Conservation (phyloP, 164 flowering plant species). For the Pachysandra terminalis region DNA sequence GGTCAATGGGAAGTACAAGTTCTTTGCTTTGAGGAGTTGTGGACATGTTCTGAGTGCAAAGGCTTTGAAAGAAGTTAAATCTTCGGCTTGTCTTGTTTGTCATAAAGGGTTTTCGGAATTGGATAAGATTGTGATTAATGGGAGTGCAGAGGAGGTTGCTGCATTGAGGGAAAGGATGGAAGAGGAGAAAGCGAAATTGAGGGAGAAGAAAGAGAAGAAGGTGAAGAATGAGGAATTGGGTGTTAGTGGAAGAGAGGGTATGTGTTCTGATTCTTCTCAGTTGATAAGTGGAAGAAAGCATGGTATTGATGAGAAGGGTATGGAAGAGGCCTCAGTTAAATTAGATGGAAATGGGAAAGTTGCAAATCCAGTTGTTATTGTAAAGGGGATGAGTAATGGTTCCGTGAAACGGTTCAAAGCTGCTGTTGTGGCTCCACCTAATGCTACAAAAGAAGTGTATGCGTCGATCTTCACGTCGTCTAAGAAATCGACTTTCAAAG, state of each 20-base stretch:
- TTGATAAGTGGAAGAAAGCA: conserved; percentile 59
- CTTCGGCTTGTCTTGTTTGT: conserved; percentile 70
- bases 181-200: conserved; percentile 51
- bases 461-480: conserved; percentile 94
- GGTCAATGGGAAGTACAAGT: conserved; percentile 86
- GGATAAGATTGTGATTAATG: conserved; percentile 84
- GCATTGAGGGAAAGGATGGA: conserved; percentile 71
- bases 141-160: conserved; percentile 72
- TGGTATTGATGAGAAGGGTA: conserved; percentile 33
- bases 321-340: conserved; percentile 28
- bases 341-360: conserved; percentile 32
- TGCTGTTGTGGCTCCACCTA: conserved; percentile 45
- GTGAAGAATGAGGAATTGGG: conserved; percentile 37
- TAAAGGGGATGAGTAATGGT: conserved; percentile 27
- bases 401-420: conserved; percentile 61
- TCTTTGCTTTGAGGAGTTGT: conserved; percentile 61
- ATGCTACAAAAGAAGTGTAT: conserved; percentile 82
- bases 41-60: conserved; percentile 98
- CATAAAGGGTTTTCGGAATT: conserved; percentile 57
- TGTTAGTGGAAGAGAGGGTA: conserved; percentile 19
- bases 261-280: conserved; percentile 12
- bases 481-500: conserved; percentile 67
- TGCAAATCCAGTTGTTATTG: conserved; percentile 23
- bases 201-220: conserved; percentile 62
- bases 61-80: conserved; percentile 88